These are phyloP conservation scores for Colletotrichum orchidophilum DNA, from an alignment of 2,329 filamentous ascomycete species.

Conservation along the genomic window DNA sequence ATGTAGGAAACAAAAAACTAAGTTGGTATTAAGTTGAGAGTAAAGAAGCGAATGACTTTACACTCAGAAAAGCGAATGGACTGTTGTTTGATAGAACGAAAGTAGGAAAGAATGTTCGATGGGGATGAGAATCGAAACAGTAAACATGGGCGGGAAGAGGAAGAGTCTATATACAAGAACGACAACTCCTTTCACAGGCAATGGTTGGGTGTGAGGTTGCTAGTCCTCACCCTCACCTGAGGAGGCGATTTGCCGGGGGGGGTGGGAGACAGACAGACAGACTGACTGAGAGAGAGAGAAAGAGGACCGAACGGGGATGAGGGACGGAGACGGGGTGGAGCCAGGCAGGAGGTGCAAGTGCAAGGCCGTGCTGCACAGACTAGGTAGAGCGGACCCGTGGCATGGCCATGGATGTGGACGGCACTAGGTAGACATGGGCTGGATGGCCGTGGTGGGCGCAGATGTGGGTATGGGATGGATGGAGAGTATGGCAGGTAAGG, in stretches of 20 bases:
- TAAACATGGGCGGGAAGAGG: constrained; percentile 25
- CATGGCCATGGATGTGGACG: constrained; percentile 25
- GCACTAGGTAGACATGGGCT: constrained; percentile 17
- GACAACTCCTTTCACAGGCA: constrained; percentile 14
- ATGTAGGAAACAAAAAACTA: constrained; percentile 28
- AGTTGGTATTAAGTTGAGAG: constrained; percentile 35
- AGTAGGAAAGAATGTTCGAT: constrained; percentile 38
- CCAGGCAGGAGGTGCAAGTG: constrained; percentile 1
- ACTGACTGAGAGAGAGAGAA: neutral
- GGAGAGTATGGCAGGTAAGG: neutral
- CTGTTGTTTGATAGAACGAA: constrained; percentile 41
- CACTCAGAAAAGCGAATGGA: constrained; percentile 47
- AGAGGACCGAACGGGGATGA: constrained; percentile 21
- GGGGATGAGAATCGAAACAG: constrained; percentile 32
- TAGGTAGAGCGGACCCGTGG: constrained; percentile 23
- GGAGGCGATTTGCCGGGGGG: constrained; percentile 5
- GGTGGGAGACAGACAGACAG: neutral
- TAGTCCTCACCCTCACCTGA: constrained; percentile 23
- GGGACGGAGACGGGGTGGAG: constrained; percentile 24
- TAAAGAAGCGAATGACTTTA: constrained; percentile 69
- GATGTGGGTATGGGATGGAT: constrained; percentile 13
- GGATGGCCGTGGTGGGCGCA: constrained; percentile 20
- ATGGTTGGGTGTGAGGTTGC: constrained; percentile 26
- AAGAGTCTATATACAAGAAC: constrained; percentile 34
- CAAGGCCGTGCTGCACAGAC: constrained; percentile 9